phyloP scores from a whole-genome alignment of 805 yeast genomes.

The Candida wancherniae region DNA sequence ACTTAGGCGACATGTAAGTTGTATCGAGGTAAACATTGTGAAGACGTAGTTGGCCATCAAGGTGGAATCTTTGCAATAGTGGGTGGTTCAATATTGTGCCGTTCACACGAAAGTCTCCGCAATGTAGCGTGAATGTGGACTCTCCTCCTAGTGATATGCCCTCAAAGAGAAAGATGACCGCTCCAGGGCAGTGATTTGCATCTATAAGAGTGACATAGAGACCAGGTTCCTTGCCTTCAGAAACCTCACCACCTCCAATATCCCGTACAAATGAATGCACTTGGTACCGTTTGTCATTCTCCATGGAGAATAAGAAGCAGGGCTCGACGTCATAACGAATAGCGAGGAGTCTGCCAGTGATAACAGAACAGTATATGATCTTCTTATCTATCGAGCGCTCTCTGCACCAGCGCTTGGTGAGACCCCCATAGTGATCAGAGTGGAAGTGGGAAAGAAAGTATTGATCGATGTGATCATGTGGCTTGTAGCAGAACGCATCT shows the following conservation, averaged over 20 bases:
- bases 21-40: constrained; percentile 82
- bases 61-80: constrained; percentile 18
- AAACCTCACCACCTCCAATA: constrained; percentile 16
- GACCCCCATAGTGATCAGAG: constrained; percentile 90
- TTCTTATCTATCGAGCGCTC: constrained; percentile 46
- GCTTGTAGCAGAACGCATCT: constrained; percentile 59
- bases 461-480: constrained; percentile 40
- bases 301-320: constrained; percentile 38
- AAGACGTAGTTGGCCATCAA: constrained; percentile 23
- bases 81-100: constrained; percentile 43
- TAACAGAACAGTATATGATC: constrained; percentile 63
- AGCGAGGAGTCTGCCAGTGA: constrained; percentile 57
- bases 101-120: constrained; percentile 89
- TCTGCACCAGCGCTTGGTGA: constrained; percentile 66
- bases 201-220: constrained; percentile 58
- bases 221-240: constrained; percentile 22
- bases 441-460: constrained; percentile 84
- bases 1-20: constrained; percentile 73
- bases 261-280: constrained; percentile 15
- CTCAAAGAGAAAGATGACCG: constrained; percentile 73
- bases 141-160: constrained; percentile 24
- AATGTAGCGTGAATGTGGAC: constrained; percentile 53
- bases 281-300: constrained; percentile 38
- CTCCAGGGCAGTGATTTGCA: constrained; percentile 98
- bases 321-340: constrained; percentile 52